phyloP scores from a whole-genome alignment of 805 yeast genomes.

The Cyberlindnera xylosilytica region DNA sequence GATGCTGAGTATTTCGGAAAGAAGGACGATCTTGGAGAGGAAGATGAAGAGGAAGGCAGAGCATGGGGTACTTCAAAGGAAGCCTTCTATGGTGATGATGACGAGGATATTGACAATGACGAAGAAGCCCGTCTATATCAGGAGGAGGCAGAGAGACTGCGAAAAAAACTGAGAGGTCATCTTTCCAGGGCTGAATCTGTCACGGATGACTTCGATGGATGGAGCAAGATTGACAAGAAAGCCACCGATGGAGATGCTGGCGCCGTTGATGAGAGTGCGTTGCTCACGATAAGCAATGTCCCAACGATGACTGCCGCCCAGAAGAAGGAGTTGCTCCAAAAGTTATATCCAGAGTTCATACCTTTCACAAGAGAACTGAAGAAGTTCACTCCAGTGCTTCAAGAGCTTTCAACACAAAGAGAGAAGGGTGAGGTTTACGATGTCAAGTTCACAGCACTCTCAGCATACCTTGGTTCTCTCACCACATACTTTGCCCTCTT shows the following conservation, averaged over 20 bases:
- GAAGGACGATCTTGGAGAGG: constrained; percentile 32
- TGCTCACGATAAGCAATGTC: constrained; percentile 42
- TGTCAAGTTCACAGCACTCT: constrained; percentile 65
- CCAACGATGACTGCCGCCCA: constrained; percentile 49
- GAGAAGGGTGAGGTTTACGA: constrained; percentile 34
- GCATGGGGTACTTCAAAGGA: constrained; percentile 45
- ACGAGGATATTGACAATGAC: constrained; percentile 53
- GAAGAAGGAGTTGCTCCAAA: constrained; percentile 49
- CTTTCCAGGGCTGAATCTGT: constrained; percentile 68
- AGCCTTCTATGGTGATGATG: constrained; percentile 53
- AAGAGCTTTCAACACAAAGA: constrained; percentile 31
- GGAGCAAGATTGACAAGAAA: constrained; percentile 61
- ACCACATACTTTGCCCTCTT: constrained; percentile 77
- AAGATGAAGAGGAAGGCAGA: constrained; percentile 37
- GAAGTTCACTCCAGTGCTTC: constrained; percentile 40
- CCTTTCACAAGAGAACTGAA: constrained; percentile 68
- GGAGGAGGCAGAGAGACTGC: constrained; percentile 83
- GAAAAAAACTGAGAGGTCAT: constrained; percentile 80
- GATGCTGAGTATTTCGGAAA: constrained; percentile 30
- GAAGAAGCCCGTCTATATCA: constrained; percentile 77
- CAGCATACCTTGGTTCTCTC: constrained; percentile 76
- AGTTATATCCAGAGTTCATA: constrained; percentile 77
- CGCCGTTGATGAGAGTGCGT: constrained; percentile 22
- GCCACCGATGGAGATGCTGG: constrained; percentile 37
- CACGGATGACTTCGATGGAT: constrained; percentile 78